Conservation (phyloP, 805 yeast species). For the Saccharomycopsis olivae region DNA sequence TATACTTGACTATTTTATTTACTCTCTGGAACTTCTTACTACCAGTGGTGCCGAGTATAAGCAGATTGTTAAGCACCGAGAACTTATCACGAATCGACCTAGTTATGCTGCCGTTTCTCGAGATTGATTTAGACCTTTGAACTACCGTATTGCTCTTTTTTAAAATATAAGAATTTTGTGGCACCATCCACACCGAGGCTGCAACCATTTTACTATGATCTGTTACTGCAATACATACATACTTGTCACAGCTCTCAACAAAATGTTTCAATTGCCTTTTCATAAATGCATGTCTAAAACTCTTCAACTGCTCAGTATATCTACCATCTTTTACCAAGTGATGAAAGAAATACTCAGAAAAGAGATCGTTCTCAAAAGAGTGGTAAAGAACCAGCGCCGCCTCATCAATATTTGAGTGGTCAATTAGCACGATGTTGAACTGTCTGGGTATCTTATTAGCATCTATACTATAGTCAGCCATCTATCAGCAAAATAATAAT, state of each 20-base stretch:
- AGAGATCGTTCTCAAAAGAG: constrained; percentile 8
- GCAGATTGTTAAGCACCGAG: not conserved
- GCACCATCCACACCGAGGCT: constrained; percentile 9
- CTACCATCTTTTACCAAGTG: not conserved
- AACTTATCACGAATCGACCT: not conserved
- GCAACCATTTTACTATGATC: not conserved
- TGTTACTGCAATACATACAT: constrained; percentile 2
- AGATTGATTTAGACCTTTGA: not conserved
- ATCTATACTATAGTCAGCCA: no score
- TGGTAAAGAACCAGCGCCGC: constrained; percentile 5
- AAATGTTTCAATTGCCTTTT: constrained; percentile 3
- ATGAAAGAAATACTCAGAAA: constrained; percentile 2
- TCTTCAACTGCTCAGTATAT: not conserved
- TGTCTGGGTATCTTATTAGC: no score
- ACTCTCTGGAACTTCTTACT: constrained; percentile 1
- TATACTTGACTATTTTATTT: not conserved
- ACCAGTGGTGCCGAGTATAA: constrained; percentile 2
- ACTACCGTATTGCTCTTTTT: not conserved
- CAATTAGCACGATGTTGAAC: no score
- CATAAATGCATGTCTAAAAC: not conserved
- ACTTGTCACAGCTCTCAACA: constrained; percentile 2
- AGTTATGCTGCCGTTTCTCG: not conserved
- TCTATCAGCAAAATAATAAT: no score
- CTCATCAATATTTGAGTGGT: no score
- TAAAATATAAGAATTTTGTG: not conserved